phyloP scores from a whole-genome alignment of 2,329 filamentous ascomycete genomes.

The Venturia nashicola region DNA sequence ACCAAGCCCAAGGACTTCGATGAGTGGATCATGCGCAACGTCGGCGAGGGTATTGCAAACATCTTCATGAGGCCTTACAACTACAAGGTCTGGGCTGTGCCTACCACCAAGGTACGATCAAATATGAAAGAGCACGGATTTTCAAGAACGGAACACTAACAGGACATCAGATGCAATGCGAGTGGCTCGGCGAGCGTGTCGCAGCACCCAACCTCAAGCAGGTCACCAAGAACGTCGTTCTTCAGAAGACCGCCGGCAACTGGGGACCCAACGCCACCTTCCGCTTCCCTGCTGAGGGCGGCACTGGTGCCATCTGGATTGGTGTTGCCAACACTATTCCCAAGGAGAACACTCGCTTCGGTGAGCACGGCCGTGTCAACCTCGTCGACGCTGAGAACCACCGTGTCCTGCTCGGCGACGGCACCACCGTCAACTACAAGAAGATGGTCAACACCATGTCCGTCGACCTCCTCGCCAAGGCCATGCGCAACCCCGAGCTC shows the following conservation, averaged over 20 bases:
- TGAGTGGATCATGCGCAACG: constrained; percentile 93
- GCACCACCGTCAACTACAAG: constrained; percentile 79
- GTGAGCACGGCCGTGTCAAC: constrained; percentile 69
- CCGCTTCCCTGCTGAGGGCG: constrained; percentile 90
- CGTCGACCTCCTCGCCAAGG: constrained; percentile 75
- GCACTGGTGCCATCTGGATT: constrained; percentile 98
- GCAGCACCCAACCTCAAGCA: constrained; percentile 92
- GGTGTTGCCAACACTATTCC: constrained; percentile 88
- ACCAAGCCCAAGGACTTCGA: constrained; percentile 95
- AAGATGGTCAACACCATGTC: constrained; percentile 95
- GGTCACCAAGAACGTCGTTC: constrained; percentile 85
- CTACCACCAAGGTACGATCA: constrained; percentile 72
- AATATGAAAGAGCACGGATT: too few species aligned
- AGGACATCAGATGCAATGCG: constrained; percentile 87
- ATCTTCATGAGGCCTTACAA: constrained; percentile 99
- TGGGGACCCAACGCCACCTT: constrained; percentile 99
- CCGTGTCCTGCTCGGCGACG: constrained; percentile 68
- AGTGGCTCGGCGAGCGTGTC: constrained; percentile 97
- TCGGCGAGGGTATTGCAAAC: constrained; percentile 78
- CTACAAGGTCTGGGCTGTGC: constrained; percentile 99
- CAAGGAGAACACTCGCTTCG: constrained; percentile 82
- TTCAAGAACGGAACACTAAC: too few species aligned
- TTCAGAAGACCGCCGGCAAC: constrained; percentile 90
- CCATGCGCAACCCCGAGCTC: constrained; percentile 79
- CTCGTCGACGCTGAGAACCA: constrained; percentile 82